A percentile compares a stretch with the other conserved stretches of the same genome.
These are phyloP conservation scores for Aspergillus conjunctus DNA, from an alignment of 495 filamentous ascomycete species.

Conservation along the genomic window DNA sequence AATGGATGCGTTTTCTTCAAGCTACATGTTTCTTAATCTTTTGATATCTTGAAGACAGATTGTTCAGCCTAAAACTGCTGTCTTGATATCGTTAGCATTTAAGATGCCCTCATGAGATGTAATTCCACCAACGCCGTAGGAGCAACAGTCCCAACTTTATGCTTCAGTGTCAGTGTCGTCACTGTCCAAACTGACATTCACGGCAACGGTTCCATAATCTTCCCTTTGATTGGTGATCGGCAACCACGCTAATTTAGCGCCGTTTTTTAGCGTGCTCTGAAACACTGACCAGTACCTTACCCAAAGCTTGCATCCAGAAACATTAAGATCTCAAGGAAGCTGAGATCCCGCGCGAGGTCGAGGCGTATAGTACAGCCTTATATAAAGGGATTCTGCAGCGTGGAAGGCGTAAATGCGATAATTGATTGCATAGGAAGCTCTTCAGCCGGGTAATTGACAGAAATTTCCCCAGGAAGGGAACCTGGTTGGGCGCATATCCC, in stretches of 20 bases:
- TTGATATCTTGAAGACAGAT: background rate
- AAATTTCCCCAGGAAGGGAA: background rate
- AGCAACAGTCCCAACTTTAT: no score
- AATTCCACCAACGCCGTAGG: no score
- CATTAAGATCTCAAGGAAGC: background rate
- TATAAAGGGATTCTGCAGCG: background rate
- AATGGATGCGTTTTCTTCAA: no score
- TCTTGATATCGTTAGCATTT: no score
- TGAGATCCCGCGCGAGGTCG: background rate
- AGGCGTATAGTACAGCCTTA: background rate
- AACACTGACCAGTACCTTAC: background rate
- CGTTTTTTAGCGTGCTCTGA: background rate
- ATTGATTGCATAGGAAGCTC: background rate
- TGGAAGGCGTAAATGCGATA: background rate
- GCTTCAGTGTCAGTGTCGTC: background rate
- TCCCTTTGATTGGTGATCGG: background rate
- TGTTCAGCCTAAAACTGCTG: background rate
- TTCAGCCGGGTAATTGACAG: background rate
- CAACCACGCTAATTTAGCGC: conserved; percentile 1
- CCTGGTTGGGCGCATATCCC: no score
- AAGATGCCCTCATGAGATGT: no score
- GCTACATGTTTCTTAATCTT: no score
- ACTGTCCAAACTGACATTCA: background rate
- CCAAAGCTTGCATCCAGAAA: background rate
- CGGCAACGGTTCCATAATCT: background rate